Base-by-base conservation (phyloP, 179 eudicot species). In the Amaranthus tricolor region DNA sequence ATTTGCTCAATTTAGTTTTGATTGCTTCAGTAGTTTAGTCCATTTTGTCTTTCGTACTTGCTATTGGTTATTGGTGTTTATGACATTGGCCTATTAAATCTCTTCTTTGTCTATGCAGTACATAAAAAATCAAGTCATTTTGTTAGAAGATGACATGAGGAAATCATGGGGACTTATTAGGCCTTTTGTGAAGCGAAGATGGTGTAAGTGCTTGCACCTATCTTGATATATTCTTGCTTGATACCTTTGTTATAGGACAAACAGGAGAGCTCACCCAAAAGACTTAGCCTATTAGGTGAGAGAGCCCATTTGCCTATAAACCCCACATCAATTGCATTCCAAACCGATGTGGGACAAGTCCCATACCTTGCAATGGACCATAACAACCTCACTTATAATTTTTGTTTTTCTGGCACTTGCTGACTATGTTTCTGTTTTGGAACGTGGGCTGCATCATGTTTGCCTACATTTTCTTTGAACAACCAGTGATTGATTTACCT, bases 111-210 rank as follows among this genome's bases (percentile, higher is more conserved):
- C 17, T 68, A 15, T 80, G 82, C 90, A 94, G 98, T 94, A 90
- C 80, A 84, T 90, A 21, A 85, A 83, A 81, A 84, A 81, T 74
- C 96, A 94, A 75, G 82, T 86, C 66, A 76, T 77, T 31, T 59
- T 67, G 52, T 82, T 94, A 53, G 97, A 92, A 81, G 91, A 88
- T 71, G 85, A 88, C 74, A 89, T 92, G 73, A 88, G 94, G 84
- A 89, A 88, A 73, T 90, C 97, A 14, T 94, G 98, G 98, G 80
- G 81, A 74, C 82, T 82, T 64, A 82, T 85, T 57, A 70, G 75
- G 74, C 82, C 79, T 74, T 75, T 83, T 73, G 82, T 81, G 70
- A 84, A 76, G 72, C 77, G 86, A 56, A 81, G 76, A 83, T 77
- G 80, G 82, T 83, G 98, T 92, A 87, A 90, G 96, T 84, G 81